Evolutionary conservation across 2,329 filamentous ascomycete species (phyloP), one percentile per base, ranked within the genome.

Genomic region (Macrophomina phaseolina): DNA sequence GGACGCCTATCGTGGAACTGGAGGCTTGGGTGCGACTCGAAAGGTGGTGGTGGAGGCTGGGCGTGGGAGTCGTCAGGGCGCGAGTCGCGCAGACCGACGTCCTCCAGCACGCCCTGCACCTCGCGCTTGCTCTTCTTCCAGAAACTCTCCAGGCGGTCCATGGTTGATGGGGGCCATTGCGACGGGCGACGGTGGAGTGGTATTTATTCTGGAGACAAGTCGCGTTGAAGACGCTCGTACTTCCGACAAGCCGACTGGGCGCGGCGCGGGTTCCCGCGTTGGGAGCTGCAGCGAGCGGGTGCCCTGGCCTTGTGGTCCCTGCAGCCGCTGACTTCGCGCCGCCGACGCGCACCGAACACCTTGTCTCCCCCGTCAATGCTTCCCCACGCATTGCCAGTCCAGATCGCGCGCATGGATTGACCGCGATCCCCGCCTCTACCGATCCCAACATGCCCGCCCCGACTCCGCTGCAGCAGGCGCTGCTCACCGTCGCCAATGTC

Each of bases 401-500:
- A 48, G 55, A 34, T 4, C 36, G 53, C 53, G 16, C 36, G n/a
- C 34, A 65, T 65, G 62, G 62, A 48, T 32, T 65, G 62, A 65
- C 36, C 18, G 62, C 49, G 40, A 23, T 28, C 3, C 36, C 28
- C 18, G 28, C 49, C 45, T 34, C 51, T n/a, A 28, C 16, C n/a
- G 18, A 28, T 6, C 18, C 30, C 60, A 46, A 16, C 23, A 66
- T 66, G 64, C 45, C 53, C 55, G 53, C 53, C 28, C 45, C 45
- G 8, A 32, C 55, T 18, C 11, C 42, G 32, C 42, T 49, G 12
- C 64, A 61, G 45, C 42, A 45, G 34, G 45, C 42, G 36, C 72
- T 81, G 67, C 86, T 93, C 68, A 76, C 86, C 62, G 79, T 87
- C 70, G 90, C 92, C 73, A 97, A 97, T 78, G 66, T 93, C 38